Conservation (phyloP, 495 filamentous ascomycete genomes). For the Astrothelium macrocarpum region DNA sequence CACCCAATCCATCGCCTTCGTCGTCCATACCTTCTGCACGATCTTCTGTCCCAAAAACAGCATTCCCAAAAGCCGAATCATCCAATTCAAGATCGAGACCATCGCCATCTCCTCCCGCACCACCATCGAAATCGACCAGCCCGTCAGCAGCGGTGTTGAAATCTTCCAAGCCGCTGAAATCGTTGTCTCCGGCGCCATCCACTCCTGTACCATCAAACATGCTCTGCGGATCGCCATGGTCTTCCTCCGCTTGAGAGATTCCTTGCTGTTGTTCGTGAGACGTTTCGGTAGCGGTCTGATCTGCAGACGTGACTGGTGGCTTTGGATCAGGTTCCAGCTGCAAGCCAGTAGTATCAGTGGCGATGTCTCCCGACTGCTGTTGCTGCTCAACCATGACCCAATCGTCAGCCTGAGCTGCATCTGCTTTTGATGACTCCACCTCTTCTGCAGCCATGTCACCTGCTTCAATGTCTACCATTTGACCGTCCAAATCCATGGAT, state of each 20-base stretch:
- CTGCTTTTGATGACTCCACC: conserved; percentile 4
- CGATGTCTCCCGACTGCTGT: conserved; percentile 26
- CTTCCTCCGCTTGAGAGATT: background rate
- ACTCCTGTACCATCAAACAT: background rate
- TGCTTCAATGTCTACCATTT: conserved; percentile 5
- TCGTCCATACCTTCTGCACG: conserved; percentile 40
- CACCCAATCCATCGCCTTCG: background rate
- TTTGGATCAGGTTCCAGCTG: conserved; percentile 5
- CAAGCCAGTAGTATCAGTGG: conserved; percentile 1
- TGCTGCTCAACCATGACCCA: conserved; percentile 51
- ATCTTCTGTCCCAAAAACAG: conserved; percentile 50
- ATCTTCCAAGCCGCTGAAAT: conserved; percentile 13
- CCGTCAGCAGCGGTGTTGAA: conserved; percentile 15
- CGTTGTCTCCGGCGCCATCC: conserved; percentile 4
- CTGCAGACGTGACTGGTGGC: background rate
- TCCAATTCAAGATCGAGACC: conserved; percentile 45
- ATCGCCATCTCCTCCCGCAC: conserved; percentile 33
- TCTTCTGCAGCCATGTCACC: conserved; percentile 14
- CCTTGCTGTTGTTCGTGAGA: background rate
- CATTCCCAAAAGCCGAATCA: conserved; percentile 53
- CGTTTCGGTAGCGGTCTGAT: background rate
- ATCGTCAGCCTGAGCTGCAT: conserved; percentile 33
- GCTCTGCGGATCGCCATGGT: background rate
- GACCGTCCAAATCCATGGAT: conserved; percentile 1
- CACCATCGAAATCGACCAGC: conserved; percentile 44